Evolutionary conservation across 352 stramenopile species (phyloP).

Genomic region (Phytophthora ramorum): DNA sequence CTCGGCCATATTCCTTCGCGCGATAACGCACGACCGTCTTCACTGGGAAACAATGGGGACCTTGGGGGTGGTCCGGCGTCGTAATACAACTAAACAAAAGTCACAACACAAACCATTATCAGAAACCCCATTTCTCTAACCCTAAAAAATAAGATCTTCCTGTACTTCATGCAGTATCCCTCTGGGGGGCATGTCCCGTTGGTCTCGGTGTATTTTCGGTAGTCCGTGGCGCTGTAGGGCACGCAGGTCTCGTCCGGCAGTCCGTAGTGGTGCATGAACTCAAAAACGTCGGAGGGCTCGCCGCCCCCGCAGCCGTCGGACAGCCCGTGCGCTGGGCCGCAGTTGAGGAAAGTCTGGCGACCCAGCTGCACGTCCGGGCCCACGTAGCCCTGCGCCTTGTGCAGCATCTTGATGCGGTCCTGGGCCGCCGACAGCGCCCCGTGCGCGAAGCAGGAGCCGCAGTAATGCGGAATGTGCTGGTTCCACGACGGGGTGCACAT

Average conservation of each 20-base stretch:
- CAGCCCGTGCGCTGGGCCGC: slow-evolving; percentile 70
- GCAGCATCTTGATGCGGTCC: slow-evolving; percentile 86
- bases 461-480: slow-evolving; percentile 88
- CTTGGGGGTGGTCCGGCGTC: slow-evolving; percentile 60
- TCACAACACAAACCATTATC: slow-evolving; percentile 4
- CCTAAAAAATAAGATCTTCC: not conserved
- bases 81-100: slow-evolving; percentile 63
- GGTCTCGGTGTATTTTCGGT: slow-evolving; percentile 68
- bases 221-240: slow-evolving; percentile 84
- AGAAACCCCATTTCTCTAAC: not conserved
- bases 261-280: slow-evolving; percentile 80
- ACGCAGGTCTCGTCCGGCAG: slow-evolving; percentile 82
- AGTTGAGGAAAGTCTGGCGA: slow-evolving; percentile 85
- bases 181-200: slow-evolving; percentile 80
- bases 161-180: slow-evolving; percentile 86
- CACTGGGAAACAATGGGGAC: slow-evolving; percentile 71
- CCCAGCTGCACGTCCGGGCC: slow-evolving; percentile 80
- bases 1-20: slow-evolving; percentile 71
- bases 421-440: slow-evolving; percentile 74
- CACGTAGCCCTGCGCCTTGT: slow-evolving; percentile 58
- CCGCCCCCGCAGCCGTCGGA: slow-evolving; percentile 73
- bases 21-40: slow-evolving; percentile 84
- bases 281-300: slow-evolving; percentile 77
- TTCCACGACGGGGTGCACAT: slow-evolving; percentile 85
- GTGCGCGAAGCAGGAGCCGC: slow-evolving; percentile 86